A percentile compares a stretch with the other conserved stretches of the same genome.
phyloP scores from a whole-genome alignment of 2,329 filamentous ascomycete genomes.

The Claviceps cyperi region DNA sequence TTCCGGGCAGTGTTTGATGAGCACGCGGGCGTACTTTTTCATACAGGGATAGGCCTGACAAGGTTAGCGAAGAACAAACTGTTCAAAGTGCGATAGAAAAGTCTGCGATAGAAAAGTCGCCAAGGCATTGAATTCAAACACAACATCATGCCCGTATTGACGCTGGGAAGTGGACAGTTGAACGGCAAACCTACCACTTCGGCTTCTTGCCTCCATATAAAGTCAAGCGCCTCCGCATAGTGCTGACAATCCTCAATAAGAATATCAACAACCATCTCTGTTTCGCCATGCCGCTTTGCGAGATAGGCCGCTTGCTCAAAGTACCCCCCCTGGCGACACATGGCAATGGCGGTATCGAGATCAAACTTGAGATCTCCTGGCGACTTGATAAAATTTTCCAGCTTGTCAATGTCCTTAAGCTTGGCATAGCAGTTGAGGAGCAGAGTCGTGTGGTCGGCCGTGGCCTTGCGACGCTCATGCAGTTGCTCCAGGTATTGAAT shows the following conservation, averaged over 20 bases:
- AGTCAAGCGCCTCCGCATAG: constrained; percentile 76
- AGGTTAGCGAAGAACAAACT: too few relatives aligned
- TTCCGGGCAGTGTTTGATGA: constrained; percentile 73
- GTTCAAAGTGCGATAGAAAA: too few relatives aligned
- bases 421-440: constrained; percentile 96
- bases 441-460: constrained; percentile 86
- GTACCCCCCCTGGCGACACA: constrained; percentile 96
- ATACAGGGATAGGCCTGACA: constrained; percentile 67
- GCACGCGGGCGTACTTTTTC: constrained; percentile 87
- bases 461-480: constrained; percentile 85
- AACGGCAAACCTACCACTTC: constrained; percentile 43
- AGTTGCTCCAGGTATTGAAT: constrained; percentile 95
- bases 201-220: constrained; percentile 78
- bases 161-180: too few relatives aligned
- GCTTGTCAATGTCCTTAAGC: constrained; percentile 88
- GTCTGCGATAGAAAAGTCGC: too few relatives aligned
- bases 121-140: too few relatives aligned
- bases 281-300: constrained; percentile 85
- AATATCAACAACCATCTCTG: constrained; percentile 87
- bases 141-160: too few relatives aligned
- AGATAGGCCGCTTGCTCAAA: constrained; percentile 93
- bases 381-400: constrained; percentile 93
- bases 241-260: constrained; percentile 89
- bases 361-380: constrained; percentile 93
- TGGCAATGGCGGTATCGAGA: constrained; percentile 87